phyloP scores from a whole-genome alignment of 2,329 filamentous ascomycete genomes.

The Scedosporium aurantiacum region DNA sequence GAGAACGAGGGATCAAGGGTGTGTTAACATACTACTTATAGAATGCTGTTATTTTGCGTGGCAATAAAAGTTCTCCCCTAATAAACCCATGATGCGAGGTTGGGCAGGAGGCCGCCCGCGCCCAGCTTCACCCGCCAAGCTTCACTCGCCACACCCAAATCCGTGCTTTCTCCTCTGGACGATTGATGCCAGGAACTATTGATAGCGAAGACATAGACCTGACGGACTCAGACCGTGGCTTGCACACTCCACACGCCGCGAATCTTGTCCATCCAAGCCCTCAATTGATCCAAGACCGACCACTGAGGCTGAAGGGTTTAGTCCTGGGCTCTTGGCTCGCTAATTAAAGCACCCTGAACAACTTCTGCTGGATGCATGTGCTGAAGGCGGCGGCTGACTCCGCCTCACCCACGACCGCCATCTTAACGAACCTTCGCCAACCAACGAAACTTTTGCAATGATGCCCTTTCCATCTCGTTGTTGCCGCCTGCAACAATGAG shows the following conservation, averaged over 20 bases:
- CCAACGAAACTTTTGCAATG: not conserved
- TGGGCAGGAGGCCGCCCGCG: not conserved
- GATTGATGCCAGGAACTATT: too few relatives aligned
- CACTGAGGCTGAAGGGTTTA: not conserved
- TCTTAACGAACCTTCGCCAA: not conserved
- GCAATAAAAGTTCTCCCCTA: not conserved
- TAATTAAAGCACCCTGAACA: not conserved
- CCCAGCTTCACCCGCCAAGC: not conserved
- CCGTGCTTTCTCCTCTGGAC: too few relatives aligned
- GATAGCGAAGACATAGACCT: too few relatives aligned
- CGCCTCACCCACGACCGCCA: not conserved
- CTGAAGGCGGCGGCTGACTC: not conserved
- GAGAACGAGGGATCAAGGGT: too few relatives aligned
- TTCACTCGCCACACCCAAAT: too few relatives aligned
- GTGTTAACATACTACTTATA: too few relatives aligned
- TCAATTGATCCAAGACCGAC: not conserved
- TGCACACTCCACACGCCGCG: too few relatives aligned
- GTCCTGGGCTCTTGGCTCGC: not conserved
- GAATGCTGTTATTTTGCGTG: too few relatives aligned
- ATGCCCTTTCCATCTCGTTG: not conserved
- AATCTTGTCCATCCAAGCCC: not conserved
- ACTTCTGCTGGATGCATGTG: not conserved
- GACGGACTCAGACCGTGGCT: too few relatives aligned
- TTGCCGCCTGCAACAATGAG: not conserved
- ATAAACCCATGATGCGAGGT: not conserved